Evolutionary conservation across 805 yeast species (phyloP).

Genomic region (Starmerella sp.): DNA sequence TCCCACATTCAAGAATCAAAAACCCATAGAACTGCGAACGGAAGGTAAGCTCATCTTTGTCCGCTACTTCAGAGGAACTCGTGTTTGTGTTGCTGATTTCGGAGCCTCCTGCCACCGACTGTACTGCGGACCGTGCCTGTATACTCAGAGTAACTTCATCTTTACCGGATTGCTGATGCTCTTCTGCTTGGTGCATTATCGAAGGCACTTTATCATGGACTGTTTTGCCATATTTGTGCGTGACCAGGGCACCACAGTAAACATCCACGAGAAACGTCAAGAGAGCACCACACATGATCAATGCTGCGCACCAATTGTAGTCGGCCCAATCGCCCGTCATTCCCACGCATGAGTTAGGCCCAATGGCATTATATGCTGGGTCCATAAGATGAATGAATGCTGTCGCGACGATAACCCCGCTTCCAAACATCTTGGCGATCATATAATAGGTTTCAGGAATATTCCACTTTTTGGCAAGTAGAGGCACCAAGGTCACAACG

Average conservation of each 20-base stretch:
- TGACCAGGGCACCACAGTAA: constrained; percentile 36
- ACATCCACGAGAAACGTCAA: constrained; percentile 41
- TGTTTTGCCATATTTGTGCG: background rate
- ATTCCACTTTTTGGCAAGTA: constrained; percentile 19
- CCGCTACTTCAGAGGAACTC: constrained; percentile 11
- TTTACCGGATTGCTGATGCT: no score
- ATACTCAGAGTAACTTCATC: no score
- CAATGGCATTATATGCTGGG: constrained; percentile 30
- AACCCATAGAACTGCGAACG: constrained; percentile 35
- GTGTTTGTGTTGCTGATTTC: no score
- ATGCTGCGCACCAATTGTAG: constrained; percentile 50
- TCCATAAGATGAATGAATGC: constrained; percentile 57
- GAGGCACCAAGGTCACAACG: constrained; percentile 30
- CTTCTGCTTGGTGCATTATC: background rate
- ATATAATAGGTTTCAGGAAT: constrained; percentile 28
- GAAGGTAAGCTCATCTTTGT: constrained; percentile 17
- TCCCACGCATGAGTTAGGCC: constrained; percentile 33
- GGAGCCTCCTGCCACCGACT: no score
- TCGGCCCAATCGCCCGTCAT: constrained; percentile 37
- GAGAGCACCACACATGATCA: constrained; percentile 39
- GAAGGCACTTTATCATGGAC: background rate
- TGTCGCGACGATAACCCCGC: constrained; percentile 69
- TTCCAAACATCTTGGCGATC: constrained; percentile 44
- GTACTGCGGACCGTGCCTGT: background rate
- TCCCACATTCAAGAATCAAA: constrained; percentile 57